Evolutionary conservation across 2,329 filamentous ascomycete species (phyloP).

Genomic region (Botryosphaeria dothidea): DNA sequence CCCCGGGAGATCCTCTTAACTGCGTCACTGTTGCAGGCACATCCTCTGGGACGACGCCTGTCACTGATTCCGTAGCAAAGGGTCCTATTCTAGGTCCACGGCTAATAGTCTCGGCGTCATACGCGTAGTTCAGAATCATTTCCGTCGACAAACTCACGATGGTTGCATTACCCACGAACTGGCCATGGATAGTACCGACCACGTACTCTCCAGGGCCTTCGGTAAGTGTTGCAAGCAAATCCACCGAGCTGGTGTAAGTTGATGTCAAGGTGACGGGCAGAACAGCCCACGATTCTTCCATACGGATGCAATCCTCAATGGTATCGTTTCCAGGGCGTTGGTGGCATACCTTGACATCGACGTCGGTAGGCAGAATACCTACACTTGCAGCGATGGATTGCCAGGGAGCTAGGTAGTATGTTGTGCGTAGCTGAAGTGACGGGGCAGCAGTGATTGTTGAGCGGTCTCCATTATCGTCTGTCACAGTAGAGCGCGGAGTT

Average conservation of each 20-base stretch:
- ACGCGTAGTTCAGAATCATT: slow-evolving; percentile 38
- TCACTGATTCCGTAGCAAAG: not conserved
- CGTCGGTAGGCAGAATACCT: slow-evolving; percentile 39
- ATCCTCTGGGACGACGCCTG: not conserved
- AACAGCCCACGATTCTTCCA: slow-evolving; percentile 46
- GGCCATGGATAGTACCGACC: slow-evolving; percentile 41
- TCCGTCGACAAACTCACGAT: slow-evolving; percentile 42
- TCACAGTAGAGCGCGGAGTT: slow-evolving; percentile 34
- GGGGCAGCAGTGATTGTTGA: slow-evolving; percentile 38
- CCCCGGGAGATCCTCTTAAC: not conserved
- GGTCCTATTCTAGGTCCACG: not conserved
- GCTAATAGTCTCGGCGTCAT: slow-evolving; percentile 37
- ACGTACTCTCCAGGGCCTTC: slow-evolving; percentile 34
- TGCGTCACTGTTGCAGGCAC: not conserved
- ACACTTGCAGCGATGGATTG: slow-evolving; percentile 37
- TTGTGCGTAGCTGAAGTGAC: slow-evolving; percentile 41
- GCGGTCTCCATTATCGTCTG: slow-evolving; percentile 10
- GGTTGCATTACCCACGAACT: slow-evolving; percentile 40
- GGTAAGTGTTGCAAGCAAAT: slow-evolving; percentile 41
- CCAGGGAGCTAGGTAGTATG: slow-evolving; percentile 49
- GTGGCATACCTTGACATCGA: slow-evolving; percentile 45
- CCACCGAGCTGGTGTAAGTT: slow-evolving; percentile 37
- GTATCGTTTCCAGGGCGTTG: slow-evolving; percentile 34
- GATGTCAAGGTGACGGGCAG: slow-evolving; percentile 39
- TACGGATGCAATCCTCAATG: slow-evolving; percentile 40